These are phyloP conservation scores for Keithomyces neogunnii DNA, from an alignment of 2,329 filamentous ascomycete genomes.

Conservation along the genomic window DNA sequence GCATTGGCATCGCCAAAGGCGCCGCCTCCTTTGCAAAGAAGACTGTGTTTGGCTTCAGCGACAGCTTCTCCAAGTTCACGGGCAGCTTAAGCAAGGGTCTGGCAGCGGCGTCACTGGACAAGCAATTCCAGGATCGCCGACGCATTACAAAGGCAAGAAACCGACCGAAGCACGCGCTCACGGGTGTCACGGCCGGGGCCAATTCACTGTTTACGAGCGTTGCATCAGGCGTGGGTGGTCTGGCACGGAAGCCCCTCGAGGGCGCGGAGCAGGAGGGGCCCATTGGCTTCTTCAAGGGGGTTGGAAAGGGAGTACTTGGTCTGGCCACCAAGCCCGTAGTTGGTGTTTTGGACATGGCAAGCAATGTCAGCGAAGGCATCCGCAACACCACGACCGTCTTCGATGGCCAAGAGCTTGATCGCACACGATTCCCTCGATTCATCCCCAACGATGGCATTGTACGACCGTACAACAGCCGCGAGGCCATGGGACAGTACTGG, in stretches of 20 bases:
- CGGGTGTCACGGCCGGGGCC: conserved; percentile 89
- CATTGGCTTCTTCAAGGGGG: conserved; percentile 91
- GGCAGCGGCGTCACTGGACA: conserved; percentile 90
- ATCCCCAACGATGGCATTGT: conserved; percentile 90
- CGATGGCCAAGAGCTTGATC: conserved; percentile 87
- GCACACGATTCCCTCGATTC: conserved; percentile 87
- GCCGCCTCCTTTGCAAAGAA: conserved; percentile 98
- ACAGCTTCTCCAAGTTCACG: conserved; percentile 96
- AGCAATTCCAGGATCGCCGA: conserved; percentile 94
- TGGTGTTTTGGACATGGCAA: conserved; percentile 92
- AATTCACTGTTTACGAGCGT: conserved; percentile 91
- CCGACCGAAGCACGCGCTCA: conserved; percentile 91
- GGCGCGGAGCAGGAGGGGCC: conserved; percentile 94
- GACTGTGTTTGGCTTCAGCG: conserved; percentile 92
- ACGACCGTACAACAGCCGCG: conserved; percentile 85
- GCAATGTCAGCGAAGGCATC: conserved; percentile 93
- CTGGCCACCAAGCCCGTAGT: conserved; percentile 97
- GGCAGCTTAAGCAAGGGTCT: conserved; percentile 95
- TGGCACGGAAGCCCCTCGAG: conserved; percentile 88
- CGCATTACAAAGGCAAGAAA: conserved; percentile 91
- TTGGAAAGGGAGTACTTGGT: conserved; percentile 89
- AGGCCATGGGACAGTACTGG: conserved; percentile 96
- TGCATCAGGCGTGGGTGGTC: conserved; percentile 85
- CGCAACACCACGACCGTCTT: conserved; percentile 99
- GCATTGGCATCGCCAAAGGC: conserved; percentile 90